A percentile compares a stretch with the other conserved stretches of the same genome.
phyloP scores from a whole-genome alignment of 2,329 filamentous ascomycete species.

The Aspergillus sp. region DNA sequence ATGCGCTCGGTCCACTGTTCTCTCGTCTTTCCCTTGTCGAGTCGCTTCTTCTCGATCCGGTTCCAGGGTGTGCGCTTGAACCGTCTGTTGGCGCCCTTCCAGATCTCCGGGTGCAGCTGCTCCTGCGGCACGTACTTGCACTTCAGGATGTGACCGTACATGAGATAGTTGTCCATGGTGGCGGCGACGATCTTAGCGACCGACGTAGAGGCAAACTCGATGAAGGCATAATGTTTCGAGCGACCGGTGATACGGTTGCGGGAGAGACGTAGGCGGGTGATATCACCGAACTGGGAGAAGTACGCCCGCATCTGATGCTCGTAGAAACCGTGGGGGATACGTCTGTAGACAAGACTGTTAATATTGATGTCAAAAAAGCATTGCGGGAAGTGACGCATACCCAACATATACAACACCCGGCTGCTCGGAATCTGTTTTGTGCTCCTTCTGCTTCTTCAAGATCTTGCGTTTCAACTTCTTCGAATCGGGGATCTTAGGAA shows the following conservation, averaged over 20 bases:
- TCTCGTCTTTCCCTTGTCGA: conserved; percentile 71
- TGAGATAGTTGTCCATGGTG: conserved; percentile 96
- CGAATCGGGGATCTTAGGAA: conserved; percentile 43
- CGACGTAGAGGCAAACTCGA: conserved; percentile 75
- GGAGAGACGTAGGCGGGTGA: conserved; percentile 75
- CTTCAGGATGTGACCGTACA: conserved; percentile 92
- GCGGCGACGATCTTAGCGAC: conserved; percentile 90
- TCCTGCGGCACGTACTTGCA: conserved; percentile 75
- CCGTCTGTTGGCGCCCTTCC: conserved; percentile 84
- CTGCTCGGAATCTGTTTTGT: conserved; percentile 37
- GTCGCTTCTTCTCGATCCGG: conserved; percentile 72
- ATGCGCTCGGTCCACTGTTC: conserved; percentile 77
- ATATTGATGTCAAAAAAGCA: conserved; percentile 7
- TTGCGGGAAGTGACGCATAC: conserved; percentile 31
- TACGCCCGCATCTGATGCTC: conserved; percentile 93
- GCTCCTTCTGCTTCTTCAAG: conserved; percentile 49
- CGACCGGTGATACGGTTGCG: conserved; percentile 89
- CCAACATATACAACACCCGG: conserved; percentile 86
- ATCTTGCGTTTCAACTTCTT: conserved; percentile 51
- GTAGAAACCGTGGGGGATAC: conserved; percentile 93
- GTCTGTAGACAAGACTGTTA: conserved; percentile 42
- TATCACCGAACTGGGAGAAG: conserved; percentile 87
- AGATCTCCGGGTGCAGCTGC: conserved; percentile 75
- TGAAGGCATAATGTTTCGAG: conserved; percentile 91
- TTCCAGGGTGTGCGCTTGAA: conserved; percentile 89